phyloP scores from a whole-genome alignment of 371 early-diverging fungal species.

The Mortierella sp. region DNA sequence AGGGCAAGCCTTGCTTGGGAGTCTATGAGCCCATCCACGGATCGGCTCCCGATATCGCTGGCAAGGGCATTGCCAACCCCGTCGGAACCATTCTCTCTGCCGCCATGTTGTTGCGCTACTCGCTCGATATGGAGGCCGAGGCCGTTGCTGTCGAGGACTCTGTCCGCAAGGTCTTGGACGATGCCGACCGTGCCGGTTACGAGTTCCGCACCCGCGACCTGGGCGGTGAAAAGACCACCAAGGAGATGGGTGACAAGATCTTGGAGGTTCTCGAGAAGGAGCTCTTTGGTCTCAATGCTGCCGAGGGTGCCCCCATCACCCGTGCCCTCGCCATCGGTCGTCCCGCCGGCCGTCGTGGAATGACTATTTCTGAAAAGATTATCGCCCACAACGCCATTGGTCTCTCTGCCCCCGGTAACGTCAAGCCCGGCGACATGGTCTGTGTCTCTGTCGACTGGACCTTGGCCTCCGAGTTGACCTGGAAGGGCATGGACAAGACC shows the following conservation, averaged over 20 bases:
- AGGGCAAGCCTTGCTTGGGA: constrained; percentile 81
- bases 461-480: constrained; percentile 83
- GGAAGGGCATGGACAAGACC: constrained; percentile 91
- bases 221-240: constrained; percentile 85
- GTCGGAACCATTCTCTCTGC: constrained; percentile 96
- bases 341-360: constrained; percentile 69
- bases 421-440: constrained; percentile 84
- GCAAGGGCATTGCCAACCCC: constrained; percentile 95
- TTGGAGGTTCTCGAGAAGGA: constrained; percentile 75
- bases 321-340: constrained; percentile 60
- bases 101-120: constrained; percentile 95
- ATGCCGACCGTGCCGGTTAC: constrained; percentile 73
- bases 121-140: constrained; percentile 88
- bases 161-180: constrained; percentile 92
- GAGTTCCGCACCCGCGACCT: constrained; percentile 92
- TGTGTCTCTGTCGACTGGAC: constrained; percentile 88
- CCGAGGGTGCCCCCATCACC: constrained; percentile 59
- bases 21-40: constrained; percentile 99
- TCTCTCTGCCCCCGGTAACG: constrained; percentile 68
- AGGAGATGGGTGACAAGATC: constrained; percentile 92
- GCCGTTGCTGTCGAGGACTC: constrained; percentile 93
- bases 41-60: constrained; percentile 98
- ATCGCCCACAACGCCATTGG: constrained; percentile 80
- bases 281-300: constrained; percentile 68
- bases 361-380: constrained; percentile 85